Percentiles rank a stretch among this genome's conserved stretches.
These are phyloP conservation scores for Fusarium domesticum DNA, from an alignment of 2,329 filamentous ascomycete species.

Conservation along the genomic window DNA sequence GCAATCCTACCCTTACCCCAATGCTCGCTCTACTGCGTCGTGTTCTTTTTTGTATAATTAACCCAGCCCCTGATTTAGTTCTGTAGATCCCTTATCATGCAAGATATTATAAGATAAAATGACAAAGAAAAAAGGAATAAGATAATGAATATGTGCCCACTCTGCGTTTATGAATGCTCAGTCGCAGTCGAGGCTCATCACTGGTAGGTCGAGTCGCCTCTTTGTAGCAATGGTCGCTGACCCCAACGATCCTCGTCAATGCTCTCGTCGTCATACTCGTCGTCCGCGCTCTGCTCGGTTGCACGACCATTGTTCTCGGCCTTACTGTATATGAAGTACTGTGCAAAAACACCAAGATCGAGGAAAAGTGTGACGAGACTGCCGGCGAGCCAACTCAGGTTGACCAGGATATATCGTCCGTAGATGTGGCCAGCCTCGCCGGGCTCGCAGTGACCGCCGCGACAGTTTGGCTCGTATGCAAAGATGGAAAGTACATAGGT, in stretches of 20 bases:
- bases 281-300: conserved; percentile 28
- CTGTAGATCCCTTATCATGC: neutral
- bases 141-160: too few species aligned
- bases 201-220: conserved; percentile 31
- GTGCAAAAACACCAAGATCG: conserved; percentile 82
- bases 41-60: neutral
- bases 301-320: conserved; percentile 36
- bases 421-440: conserved; percentile 70
- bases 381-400: conserved; percentile 85
- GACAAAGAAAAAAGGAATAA: too few species aligned
- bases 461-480: conserved; percentile 77
- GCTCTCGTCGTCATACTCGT: conserved; percentile 28
- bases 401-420: conserved; percentile 79
- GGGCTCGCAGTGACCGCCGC: conserved; percentile 50
- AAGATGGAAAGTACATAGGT: conserved; percentile 92
- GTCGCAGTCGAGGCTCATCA: conserved; percentile 6
- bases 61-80: neutral
- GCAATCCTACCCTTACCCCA: neutral
- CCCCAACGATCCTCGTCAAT: conserved; percentile 36
- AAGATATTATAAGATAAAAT: neutral
- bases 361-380: conserved; percentile 83
- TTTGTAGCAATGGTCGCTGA: conserved; percentile 38
- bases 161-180: too few species aligned
- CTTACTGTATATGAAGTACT: conserved; percentile 81
- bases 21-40: neutral